Evolutionary conservation across 768 basidiomycete genomes (phyloP).

Genomic region (Dendrothele bispora): DNA sequence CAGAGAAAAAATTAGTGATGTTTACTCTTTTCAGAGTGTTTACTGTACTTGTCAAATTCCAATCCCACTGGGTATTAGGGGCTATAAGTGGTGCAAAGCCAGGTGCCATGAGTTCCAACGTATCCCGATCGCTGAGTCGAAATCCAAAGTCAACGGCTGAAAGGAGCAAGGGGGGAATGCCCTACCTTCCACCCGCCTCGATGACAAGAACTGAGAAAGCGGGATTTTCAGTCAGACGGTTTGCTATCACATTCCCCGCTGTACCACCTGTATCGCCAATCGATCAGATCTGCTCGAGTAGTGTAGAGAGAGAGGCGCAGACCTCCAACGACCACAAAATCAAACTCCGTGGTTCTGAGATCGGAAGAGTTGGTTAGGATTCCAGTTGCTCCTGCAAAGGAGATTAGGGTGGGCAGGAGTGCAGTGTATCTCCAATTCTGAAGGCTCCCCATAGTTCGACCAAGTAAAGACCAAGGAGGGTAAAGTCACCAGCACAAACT

Average conservation of each 20-base stretch:
- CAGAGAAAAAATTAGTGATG: constrained; percentile 10
- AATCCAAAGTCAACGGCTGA: not conserved
- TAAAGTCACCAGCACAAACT: too few species aligned
- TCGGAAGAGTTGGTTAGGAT: too few species aligned
- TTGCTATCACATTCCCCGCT: constrained; percentile 17
- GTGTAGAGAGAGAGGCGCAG: not conserved
- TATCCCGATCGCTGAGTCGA: not conserved
- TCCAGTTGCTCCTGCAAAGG: too few species aligned
- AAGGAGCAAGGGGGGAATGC: not conserved
- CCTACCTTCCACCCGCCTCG: constrained; percentile 18
- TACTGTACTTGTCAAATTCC: constrained; percentile 6
- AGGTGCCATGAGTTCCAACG: not conserved
- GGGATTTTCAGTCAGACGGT: constrained; percentile 15
- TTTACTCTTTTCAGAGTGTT: constrained; percentile 1
- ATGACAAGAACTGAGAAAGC: constrained; percentile 8
- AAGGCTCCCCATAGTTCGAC: too few species aligned
- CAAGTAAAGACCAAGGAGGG: too few species aligned
- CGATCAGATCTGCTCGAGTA: not conserved
- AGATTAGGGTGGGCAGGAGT: too few species aligned
- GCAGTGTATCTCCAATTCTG: too few species aligned
- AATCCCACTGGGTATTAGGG: constrained; percentile 5
- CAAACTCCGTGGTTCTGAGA: too few species aligned
- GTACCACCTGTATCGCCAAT: constrained; percentile 8
- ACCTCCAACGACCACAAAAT: constrained; percentile 12
- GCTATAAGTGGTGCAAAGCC: not conserved